Evolutionary conservation across 73 alveolate genomes (phyloP).

Genomic region (Uronychia setigera): DNA sequence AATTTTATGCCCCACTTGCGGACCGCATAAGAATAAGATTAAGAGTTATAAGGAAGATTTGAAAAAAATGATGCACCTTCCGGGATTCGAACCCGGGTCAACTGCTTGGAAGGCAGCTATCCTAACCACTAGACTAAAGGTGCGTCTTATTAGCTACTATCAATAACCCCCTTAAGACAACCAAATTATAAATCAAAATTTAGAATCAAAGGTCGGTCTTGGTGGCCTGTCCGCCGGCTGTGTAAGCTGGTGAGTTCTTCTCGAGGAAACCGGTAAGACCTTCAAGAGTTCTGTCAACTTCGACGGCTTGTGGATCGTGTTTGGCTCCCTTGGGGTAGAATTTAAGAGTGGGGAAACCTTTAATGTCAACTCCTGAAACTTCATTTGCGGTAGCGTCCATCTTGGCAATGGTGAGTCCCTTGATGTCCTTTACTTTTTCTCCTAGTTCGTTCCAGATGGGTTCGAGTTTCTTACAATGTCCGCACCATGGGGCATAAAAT

Average conservation of each 20-base stretch:
- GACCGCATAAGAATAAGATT: too few species aligned
- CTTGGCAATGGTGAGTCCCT: constrained; percentile 70
- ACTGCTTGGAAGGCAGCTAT: constrained; percentile 88
- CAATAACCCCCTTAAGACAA: neutral
- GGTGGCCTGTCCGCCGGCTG: constrained; percentile 22
- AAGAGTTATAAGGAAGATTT: neutral
- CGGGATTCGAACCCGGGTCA: constrained; percentile 95
- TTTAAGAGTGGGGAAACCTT: constrained; percentile 82
- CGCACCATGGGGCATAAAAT: constrained; percentile 99
- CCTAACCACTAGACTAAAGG: constrained; percentile 85
- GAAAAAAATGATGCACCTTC: constrained; percentile 53
- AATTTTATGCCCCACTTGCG: too few species aligned
- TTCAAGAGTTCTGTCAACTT: constrained; percentile 69
- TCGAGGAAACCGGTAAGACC: constrained; percentile 49
- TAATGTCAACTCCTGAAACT: constrained; percentile 63
- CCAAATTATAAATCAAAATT: too few species aligned
- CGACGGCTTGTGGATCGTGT: constrained; percentile 35
- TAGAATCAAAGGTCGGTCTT: constrained; percentile 29
- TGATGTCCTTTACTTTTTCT: constrained; percentile 73
- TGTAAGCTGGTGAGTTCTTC: constrained; percentile 52
- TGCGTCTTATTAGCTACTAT: constrained; percentile 23
- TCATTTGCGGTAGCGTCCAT: constrained; percentile 88
- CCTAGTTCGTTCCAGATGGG: constrained; percentile 96
- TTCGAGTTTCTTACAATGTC: constrained; percentile 97
- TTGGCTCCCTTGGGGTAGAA: constrained; percentile 65